A percentile compares a stretch with the other conserved stretches of the same genome.
Evolutionary conservation across 306 rosid species (phyloP).

Genomic region (Casuarina cunninghamiana): DNA sequence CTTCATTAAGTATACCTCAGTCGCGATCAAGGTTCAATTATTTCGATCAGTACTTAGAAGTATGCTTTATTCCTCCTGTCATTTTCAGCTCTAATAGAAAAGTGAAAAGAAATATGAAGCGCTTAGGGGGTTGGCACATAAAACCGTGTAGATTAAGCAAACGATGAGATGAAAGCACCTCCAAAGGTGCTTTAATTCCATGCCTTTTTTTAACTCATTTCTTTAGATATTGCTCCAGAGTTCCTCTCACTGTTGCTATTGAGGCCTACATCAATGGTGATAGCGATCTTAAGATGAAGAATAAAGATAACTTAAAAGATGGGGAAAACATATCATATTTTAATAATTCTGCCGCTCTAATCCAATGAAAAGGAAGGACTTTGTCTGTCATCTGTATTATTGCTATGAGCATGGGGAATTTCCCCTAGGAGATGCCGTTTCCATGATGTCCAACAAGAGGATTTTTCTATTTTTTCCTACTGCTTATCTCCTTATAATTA

Average conservation of each 20-base stretch:
- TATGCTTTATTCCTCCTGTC: slow-evolving; percentile 37
- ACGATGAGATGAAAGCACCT: slow-evolving; percentile 29
- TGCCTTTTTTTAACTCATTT: not conserved
- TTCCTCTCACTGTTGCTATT: not conserved
- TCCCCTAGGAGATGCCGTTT: not conserved
- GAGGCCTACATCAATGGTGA: not conserved
- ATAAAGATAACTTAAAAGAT: not conserved
- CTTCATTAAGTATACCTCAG: slow-evolving; percentile 7
- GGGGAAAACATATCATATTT: too few relatives aligned
- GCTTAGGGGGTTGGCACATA: slow-evolving; percentile 32
- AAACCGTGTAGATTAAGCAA: slow-evolving; percentile 45
- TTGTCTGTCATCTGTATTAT: too few relatives aligned
- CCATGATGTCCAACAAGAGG: not conserved
- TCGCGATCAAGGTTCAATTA: slow-evolving; percentile 25
- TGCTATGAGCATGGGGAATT: too few relatives aligned
- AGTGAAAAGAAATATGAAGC: slow-evolving; percentile 21
- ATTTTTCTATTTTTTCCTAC: not conserved
- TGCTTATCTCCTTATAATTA: not conserved
- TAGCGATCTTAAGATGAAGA: not conserved
- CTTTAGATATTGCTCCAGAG: not conserved
- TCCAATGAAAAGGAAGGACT: too few relatives aligned
- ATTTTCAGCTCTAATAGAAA: slow-evolving; percentile 23
- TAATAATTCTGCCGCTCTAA: too few relatives aligned
- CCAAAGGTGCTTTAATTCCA: slow-evolving; percentile 3
- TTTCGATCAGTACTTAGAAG: slow-evolving; percentile 24